A percentile compares a stretch with the other conserved stretches of the same genome.
Evolutionary conservation across 2,329 filamentous ascomycete genomes (phyloP).

Genomic region (Colletotrichum ledebouriae): DNA sequence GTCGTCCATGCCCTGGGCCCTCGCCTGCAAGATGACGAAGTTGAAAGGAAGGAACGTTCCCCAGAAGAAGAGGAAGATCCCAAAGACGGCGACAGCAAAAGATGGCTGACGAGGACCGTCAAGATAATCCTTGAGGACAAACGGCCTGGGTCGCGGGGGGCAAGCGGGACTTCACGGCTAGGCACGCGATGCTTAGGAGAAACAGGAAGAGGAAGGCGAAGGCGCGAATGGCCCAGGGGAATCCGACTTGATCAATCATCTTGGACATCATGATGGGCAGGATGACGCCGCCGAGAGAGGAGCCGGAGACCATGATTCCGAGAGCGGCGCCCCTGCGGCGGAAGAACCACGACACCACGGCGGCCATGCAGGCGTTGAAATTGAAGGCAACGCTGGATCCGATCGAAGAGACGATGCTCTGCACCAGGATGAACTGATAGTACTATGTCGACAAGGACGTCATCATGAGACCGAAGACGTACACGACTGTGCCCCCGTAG

Average conservation of each 20-base stretch:
- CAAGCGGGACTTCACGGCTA: constrained; percentile 56
- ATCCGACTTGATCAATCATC: constrained; percentile 62
- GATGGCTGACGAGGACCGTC: constrained; percentile 60
- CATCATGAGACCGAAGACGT: constrained; percentile 77
- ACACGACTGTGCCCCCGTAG: constrained; percentile 64
- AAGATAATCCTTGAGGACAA: constrained; percentile 62
- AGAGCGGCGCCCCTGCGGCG: constrained; percentile 65
- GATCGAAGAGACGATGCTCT: constrained; percentile 56
- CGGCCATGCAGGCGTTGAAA: constrained; percentile 59
- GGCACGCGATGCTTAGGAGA: constrained; percentile 52
- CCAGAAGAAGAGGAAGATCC: constrained; percentile 68
- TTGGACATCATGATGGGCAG: constrained; percentile 73
- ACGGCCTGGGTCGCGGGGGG: constrained; percentile 61
- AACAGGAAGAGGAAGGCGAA: constrained; percentile 61
- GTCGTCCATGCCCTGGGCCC: constrained; percentile 57
- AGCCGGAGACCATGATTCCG: constrained; percentile 67
- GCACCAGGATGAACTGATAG: constrained; percentile 61
- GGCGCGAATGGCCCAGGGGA: constrained; percentile 63
- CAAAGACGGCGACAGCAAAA: constrained; percentile 58
- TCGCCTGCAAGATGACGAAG: constrained; percentile 64
- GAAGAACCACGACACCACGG: constrained; percentile 65
- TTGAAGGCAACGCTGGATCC: constrained; percentile 61
- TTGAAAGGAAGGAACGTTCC: constrained; percentile 69
- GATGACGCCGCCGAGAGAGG: constrained; percentile 66
- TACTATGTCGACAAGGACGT: constrained; percentile 62